These are phyloP conservation scores for Haplosporangium gracile DNA, from an alignment of 192 early-diverging fungal genomes.

Conservation along the genomic window DNA sequence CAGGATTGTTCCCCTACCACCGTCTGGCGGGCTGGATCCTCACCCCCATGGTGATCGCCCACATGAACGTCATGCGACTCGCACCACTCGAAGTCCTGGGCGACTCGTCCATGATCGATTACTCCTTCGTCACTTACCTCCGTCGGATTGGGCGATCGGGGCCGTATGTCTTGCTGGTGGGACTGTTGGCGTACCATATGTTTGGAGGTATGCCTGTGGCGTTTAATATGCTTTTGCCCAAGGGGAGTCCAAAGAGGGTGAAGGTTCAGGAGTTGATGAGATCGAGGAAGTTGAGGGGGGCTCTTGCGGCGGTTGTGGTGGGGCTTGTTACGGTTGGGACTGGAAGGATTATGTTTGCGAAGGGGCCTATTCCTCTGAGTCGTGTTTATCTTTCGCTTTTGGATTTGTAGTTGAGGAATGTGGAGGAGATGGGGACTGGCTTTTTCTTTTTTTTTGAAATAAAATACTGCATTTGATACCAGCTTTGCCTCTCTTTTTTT, in stretches of 20 bases:
- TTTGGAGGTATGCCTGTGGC: constrained; percentile 24
- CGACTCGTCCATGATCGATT: constrained; percentile 46
- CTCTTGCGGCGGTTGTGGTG: constrained; percentile 21
- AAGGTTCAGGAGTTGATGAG: constrained; percentile 21
- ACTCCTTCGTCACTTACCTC: constrained; percentile 25
- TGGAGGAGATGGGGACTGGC: not conserved
- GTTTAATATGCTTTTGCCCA: constrained; percentile 32
- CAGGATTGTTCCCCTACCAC: constrained; percentile 50
- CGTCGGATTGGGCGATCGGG: constrained; percentile 11
- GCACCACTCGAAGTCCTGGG: constrained; percentile 20
- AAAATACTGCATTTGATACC: not conserved
- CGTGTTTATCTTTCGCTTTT: constrained; percentile 15
- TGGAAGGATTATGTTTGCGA: constrained; percentile 24
- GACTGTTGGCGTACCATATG: constrained; percentile 38
- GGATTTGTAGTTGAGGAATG: not conserved
- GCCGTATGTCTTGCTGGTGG: constrained; percentile 26
- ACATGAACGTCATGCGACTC: constrained; percentile 22
- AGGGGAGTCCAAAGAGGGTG: not conserved
- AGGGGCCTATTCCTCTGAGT: constrained; percentile 28
- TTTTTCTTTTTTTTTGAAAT: not conserved
- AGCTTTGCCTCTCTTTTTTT: not conserved
- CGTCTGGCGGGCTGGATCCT: constrained; percentile 51
- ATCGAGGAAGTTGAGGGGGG: not conserved
- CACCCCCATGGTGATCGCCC: constrained; percentile 45
- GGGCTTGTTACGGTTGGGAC: constrained; percentile 23